phyloP scores from a whole-genome alignment of 2,329 filamentous ascomycete genomes.

The Amphichorda felina region DNA sequence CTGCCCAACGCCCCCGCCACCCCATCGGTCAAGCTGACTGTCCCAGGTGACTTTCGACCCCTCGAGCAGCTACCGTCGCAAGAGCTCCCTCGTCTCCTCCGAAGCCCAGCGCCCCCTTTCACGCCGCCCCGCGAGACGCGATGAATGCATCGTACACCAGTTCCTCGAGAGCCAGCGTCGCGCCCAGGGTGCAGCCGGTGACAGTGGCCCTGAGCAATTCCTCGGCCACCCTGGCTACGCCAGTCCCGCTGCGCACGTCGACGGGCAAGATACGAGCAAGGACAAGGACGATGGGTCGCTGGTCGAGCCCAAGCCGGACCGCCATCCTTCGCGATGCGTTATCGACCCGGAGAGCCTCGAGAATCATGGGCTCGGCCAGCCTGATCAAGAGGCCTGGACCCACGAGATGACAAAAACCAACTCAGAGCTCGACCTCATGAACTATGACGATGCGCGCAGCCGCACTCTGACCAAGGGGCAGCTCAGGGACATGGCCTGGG shows the following conservation, averaged over 20 bases:
- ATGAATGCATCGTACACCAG: slow-evolving; percentile 54
- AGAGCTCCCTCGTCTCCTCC: slow-evolving; percentile 49
- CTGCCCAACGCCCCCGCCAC: too few species aligned
- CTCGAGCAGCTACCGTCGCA: slow-evolving; percentile 48
- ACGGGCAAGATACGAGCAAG: slow-evolving; percentile 7
- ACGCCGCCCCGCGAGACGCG: slow-evolving; percentile 17
- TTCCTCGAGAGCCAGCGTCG: slow-evolving; percentile 46
- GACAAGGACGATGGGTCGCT: slow-evolving; percentile 5
- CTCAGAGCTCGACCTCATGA: slow-evolving; percentile 25
- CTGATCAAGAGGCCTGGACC: slow-evolving; percentile 45
- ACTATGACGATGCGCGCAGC: slow-evolving; percentile 31
- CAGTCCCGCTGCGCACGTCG: slow-evolving; percentile 4
- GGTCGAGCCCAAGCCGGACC: slow-evolving; percentile 9
- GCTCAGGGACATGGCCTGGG: slow-evolving; percentile 93
- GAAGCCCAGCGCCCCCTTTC: slow-evolving; percentile 26
- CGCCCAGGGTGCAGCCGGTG: slow-evolving; percentile 14
- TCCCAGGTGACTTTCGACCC: slow-evolving; percentile 47
- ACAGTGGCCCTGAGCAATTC: slow-evolving; percentile 13
- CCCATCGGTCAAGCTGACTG: too few species aligned
- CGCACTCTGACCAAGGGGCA: slow-evolving; percentile 91
- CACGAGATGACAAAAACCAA: slow-evolving; percentile 30
- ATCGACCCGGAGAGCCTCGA: slow-evolving; percentile 28
- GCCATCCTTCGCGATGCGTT: slow-evolving; percentile 13
- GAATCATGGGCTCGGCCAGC: slow-evolving; percentile 33
- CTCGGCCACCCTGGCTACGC: slow-evolving; percentile 15